phyloP scores from a whole-genome alignment of 495 filamentous ascomycete genomes.

The Penicillium coffeae region DNA sequence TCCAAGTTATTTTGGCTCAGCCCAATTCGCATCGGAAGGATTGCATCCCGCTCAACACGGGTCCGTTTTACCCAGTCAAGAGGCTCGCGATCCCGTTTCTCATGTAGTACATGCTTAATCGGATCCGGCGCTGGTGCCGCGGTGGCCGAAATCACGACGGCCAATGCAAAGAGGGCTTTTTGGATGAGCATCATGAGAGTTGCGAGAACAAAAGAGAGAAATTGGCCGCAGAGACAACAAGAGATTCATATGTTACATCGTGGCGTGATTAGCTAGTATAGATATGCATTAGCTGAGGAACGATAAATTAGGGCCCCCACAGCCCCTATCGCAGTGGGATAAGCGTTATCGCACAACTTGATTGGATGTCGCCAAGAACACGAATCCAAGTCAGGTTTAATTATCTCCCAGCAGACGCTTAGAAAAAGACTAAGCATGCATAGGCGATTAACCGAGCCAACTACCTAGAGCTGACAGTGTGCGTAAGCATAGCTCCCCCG shows the following conservation, averaged over 20 bases:
- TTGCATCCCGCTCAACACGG: slow-evolving; percentile 24
- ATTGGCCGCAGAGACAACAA: not conserved
- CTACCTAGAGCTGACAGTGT: no score
- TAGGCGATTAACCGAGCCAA: no score
- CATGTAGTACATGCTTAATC: slow-evolving; percentile 41
- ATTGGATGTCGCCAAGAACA: not conserved
- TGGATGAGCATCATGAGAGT: slow-evolving; percentile 15
- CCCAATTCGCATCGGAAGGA: slow-evolving; percentile 29
- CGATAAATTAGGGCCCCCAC: not conserved
- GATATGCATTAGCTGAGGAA: not conserved
- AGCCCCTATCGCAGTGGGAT: not conserved
- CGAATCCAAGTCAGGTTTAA: no score
- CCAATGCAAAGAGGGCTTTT: slow-evolving; percentile 24
- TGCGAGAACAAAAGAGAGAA: not conserved
- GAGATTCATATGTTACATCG: not conserved
- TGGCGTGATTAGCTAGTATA: not conserved
- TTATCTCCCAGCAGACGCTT: no score
- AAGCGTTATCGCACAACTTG: not conserved
- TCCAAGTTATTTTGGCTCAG: slow-evolving; percentile 28
- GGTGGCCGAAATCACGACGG: slow-evolving; percentile 23
- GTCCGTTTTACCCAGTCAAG: slow-evolving; percentile 33
- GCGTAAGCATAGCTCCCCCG: no score
- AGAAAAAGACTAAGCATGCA: no score
- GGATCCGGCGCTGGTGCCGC: slow-evolving; percentile 31
- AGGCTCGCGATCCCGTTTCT: slow-evolving; percentile 25